Base-by-base conservation (phyloP, 768 basidiomycete species). In the Lentinula detonsa region DNA sequence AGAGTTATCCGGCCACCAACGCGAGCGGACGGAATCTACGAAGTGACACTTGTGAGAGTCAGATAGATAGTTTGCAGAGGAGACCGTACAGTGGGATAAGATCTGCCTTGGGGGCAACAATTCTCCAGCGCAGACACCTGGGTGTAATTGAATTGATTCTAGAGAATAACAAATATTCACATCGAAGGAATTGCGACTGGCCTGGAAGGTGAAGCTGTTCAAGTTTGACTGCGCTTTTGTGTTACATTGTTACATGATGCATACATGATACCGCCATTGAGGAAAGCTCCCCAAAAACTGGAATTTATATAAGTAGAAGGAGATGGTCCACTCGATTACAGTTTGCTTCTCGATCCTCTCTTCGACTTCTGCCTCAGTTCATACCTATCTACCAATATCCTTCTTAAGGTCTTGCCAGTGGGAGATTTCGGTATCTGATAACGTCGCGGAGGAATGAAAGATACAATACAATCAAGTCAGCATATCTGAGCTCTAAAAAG, bases 401-500 rank as follows among this genome's bases (percentile, higher is more conserved):
- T 75, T 6, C 88, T 79, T 49, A 91, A 69, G 1, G 83, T 81
- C 73, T 92, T 91, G 1, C 90, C 90, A 6, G 87, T 89, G 0
- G 86, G 85, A 0, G 80, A 81, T 65, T 90, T 91, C 1, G 90
- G 90, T 49, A 91, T 85, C 88, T 88, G 62, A 28, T 35, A 4
- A 46, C 21, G 7, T 46, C 45, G 45, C 1, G 23, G 13, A 39
- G 13, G 9, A 39, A 39, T 13, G 37, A 8, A 39, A 8, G 13
- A 31, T 35, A 21, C 7, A 34, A 35, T 18, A 10, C 18, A 53
- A 9, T 9, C 45, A 5, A 51, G 28, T 31, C 50, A 52, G 28
- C 50, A 28, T 6, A 49, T 21, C 21, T 13, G 13, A 4, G 8
- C 11, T 18, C 3, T 21, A 6, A 10, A 49, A 49, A 49, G 21